Evolutionary conservation across 345 rosid species (phyloP), one percentile per base, ranked within the genome.

Genomic region (Combretum micranthum): DNA sequence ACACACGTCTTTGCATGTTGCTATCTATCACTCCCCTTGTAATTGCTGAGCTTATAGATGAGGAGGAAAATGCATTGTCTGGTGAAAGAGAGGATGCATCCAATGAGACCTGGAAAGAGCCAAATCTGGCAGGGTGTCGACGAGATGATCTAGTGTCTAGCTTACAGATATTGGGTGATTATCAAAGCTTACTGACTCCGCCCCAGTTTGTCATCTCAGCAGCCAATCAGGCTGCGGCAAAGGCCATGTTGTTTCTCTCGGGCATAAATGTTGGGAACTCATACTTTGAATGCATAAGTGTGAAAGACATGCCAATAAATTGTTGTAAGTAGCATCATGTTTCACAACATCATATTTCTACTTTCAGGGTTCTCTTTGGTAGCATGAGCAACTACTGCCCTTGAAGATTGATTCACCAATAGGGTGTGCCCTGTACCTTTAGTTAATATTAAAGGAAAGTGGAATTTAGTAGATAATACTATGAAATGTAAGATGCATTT

Each of bases 141-240:
- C 78, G 72, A 32, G 67, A 64, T 19, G 90, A 83, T 70, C 82
- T 93, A 47, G 65, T 90, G 54, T 69, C 95, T 52, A 80, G 88
- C 80, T 71, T 93, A 63, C 88, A 87, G 76, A 80, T 75, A 49
- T 83, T 93, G 17, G 91, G 96, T 48, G 96, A 93, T 55, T 89
- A 76, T 67, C 87, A 87, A 57, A 79, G 82, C 52, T 83, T 93
- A 80, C 79, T 93, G 76, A 77, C 81, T 74, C 96, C 97, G 52
- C 99, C 99, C 21, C 73, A 69, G 20, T 71, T 80, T 59, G 85
- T 90, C 60, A 83, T 73, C 74, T 80, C 92, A 57, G 84, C 80
- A 42, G 96, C 97, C 64, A 93, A 87, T 82, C 90, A 85, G 73
- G 97, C 96, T 66, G 88, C 95, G 43, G 78, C 95, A 32, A 93